Percentiles rank a stretch among this genome's conserved stretches.
Conservation (phyloP, 345 rosid species). For the Eucalyptus coolabah region DNA sequence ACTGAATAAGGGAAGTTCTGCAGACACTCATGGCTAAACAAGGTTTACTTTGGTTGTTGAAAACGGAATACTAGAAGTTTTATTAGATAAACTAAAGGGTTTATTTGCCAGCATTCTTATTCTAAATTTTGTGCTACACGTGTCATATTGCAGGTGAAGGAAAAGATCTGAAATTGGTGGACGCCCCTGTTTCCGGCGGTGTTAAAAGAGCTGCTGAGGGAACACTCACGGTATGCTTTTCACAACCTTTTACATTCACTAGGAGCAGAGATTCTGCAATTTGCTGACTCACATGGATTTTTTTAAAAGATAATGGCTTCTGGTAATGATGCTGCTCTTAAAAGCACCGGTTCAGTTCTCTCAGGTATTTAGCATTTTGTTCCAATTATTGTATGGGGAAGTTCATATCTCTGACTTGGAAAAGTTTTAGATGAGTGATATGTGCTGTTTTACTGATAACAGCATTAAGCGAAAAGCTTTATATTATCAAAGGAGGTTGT, state of each 20-base stretch:
- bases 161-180: conserved; percentile 76
- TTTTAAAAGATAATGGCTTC: conserved; percentile 79
- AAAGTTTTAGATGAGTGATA: background rate
- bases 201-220: conserved; percentile 84
- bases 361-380: conserved; percentile 32
- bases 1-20: background rate
- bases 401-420: background rate
- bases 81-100: background rate
- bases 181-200: conserved; percentile 99
- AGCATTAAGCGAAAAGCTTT: conserved; percentile 96
- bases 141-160: conserved; percentile 42
- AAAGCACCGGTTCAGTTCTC: conserved; percentile 52
- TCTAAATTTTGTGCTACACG: background rate
- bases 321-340: conserved; percentile 73
- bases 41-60: background rate
- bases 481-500: conserved; percentile 80
- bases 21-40: background rate
- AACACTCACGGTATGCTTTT: conserved; percentile 63
- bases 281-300: background rate
- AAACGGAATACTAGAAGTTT: background rate
- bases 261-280: background rate
- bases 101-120: background rate
- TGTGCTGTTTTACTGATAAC: conserved; percentile 3
- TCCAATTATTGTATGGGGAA: background rate
- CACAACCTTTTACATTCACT: background rate